Base-by-base conservation (phyloP, 2,329 filamentous ascomycete species). In the Herpotrichia juniperi region DNA sequence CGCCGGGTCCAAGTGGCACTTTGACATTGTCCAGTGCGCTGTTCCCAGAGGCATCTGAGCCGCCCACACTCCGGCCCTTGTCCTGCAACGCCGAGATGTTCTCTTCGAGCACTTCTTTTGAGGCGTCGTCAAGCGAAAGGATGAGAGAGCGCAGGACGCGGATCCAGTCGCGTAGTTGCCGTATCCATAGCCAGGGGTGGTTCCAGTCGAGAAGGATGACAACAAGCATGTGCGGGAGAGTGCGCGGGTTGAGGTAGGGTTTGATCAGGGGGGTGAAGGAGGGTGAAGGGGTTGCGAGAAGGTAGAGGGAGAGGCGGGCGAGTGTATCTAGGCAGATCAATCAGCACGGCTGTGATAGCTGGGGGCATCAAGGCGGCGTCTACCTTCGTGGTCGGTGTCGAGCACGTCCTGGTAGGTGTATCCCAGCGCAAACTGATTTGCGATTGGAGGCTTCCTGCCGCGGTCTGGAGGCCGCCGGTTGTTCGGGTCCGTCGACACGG, bases 321-420 rank as follows among this genome's bases (percentile, higher is more conserved):
- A 97, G 83, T 22, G 89, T 93, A 77, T 97, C 93, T 93, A 54
- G 45, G 67, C 42, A 70, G 57, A 26, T 32, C 39, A 22, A 39
- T 11, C 25, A 40, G 37, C 21, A 40, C 21, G 7, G 19, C 3
- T 24, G n/a, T 5, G 21, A 17, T 6, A 3, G 3, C 9, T 11
- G 14, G 11, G 19, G 25, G 19, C 12, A 35, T 11, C 16, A 17
- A 37, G 17, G 35, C 17, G 4, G 16, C 4, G 66, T 74, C 53
- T 75, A 92, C 90, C 90, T 81, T 97, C 93, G 74, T 96, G 92
- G 71, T 97, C 93, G 50, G 91, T 89, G 74, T 97, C 93, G 31
- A 96, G 81, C 31, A 97, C 91, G 75, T 97, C 91, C 72, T 96
- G 91, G 76, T 96, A 97, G 48, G 93, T 96, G 73, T 97, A 97